phyloP scores from a whole-genome alignment of 805 yeast species.

The Komagataella ulmi region DNA sequence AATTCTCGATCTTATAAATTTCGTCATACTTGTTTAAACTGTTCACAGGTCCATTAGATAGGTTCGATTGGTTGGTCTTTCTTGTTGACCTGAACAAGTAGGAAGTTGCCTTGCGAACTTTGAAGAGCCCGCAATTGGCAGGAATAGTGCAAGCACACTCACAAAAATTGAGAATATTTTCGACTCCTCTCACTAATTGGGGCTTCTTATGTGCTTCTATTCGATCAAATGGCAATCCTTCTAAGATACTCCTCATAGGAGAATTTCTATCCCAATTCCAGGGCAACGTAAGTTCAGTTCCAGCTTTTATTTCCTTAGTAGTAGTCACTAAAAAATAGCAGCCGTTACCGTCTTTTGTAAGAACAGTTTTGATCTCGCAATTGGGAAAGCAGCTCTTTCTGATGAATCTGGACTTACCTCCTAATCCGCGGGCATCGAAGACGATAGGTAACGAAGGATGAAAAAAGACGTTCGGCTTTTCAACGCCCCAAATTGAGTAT shows the following conservation, averaged over 20 bases:
- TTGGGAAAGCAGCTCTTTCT: slow-evolving; percentile 71
- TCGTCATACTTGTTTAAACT: slow-evolving; percentile 19
- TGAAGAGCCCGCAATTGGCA: slow-evolving; percentile 41
- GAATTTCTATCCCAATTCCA: slow-evolving; percentile 87
- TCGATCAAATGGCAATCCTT: slow-evolving; percentile 36
- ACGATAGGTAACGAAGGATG: slow-evolving; percentile 49
- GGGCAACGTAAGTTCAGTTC: slow-evolving; percentile 61
- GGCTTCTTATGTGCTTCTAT: slow-evolving; percentile 39
- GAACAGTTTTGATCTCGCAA: slow-evolving; percentile 43
- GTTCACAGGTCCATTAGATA: slow-evolving; percentile 10
- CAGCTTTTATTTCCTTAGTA: slow-evolving; percentile 37
- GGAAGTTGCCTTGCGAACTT: slow-evolving; percentile 49
- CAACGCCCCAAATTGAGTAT: slow-evolving; percentile 62
- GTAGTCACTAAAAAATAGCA: slow-evolving; percentile 39
- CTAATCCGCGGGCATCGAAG: slow-evolving; percentile 69
- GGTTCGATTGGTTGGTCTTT: slow-evolving; percentile 13
- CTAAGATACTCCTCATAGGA: slow-evolving; percentile 49
- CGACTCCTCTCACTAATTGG: slow-evolving; percentile 45
- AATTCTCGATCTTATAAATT: slow-evolving; percentile 16
- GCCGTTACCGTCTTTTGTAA: slow-evolving; percentile 16
- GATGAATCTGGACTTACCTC: slow-evolving; percentile 63
- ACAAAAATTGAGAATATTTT: slow-evolving; percentile 43
- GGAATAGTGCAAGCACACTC: slow-evolving; percentile 49
- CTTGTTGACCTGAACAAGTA: slow-evolving; percentile 47
- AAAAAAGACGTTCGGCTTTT: slow-evolving; percentile 43